A percentile compares a stretch with the other conserved stretches of the same genome.
These are phyloP conservation scores for Lyophyllum shimeji DNA, from an alignment of 768 basidiomycete species.

Conservation along the genomic window DNA sequence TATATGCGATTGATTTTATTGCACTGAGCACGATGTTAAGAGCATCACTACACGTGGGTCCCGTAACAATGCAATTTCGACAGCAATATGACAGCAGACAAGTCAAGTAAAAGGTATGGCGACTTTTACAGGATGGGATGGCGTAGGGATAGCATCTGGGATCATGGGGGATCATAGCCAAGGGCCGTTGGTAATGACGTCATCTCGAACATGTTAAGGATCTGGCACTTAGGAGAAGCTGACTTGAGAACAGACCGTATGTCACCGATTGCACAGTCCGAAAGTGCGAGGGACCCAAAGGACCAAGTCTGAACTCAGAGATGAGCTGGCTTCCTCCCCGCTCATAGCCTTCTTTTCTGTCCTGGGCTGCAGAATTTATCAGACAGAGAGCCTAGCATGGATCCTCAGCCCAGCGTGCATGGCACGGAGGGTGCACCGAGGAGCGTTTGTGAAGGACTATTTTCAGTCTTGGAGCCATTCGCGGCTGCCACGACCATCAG, in stretches of 20 bases:
- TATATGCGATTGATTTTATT: not conserved
- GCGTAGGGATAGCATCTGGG: too few relatives aligned
- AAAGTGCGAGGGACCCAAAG: not conserved
- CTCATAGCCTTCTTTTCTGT: conserved; percentile 28
- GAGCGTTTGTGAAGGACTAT: not conserved
- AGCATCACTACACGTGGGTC: not conserved
- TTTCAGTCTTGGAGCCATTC: not conserved
- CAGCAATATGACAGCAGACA: not conserved
- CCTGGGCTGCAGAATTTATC: not conserved
- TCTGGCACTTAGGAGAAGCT: too few relatives aligned
- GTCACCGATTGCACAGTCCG: not conserved
- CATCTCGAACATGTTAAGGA: not conserved
- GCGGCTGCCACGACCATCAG: not conserved
- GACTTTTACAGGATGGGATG: too few relatives aligned
- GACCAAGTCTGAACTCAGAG: not conserved
- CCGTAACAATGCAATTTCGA: not conserved
- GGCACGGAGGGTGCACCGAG: not conserved
- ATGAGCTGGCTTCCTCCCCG: conserved; percentile 11
- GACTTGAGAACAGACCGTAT: not conserved
- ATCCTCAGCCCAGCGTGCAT: not conserved
- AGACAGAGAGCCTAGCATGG: not conserved
- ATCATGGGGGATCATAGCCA: not conserved
- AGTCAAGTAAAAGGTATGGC: too few relatives aligned
- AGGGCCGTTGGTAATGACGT: not conserved
- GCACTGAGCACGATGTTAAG: not conserved